Conservation (phyloP, 2,329 filamentous ascomycete genomes). For the Myotisia sp. region DNA sequence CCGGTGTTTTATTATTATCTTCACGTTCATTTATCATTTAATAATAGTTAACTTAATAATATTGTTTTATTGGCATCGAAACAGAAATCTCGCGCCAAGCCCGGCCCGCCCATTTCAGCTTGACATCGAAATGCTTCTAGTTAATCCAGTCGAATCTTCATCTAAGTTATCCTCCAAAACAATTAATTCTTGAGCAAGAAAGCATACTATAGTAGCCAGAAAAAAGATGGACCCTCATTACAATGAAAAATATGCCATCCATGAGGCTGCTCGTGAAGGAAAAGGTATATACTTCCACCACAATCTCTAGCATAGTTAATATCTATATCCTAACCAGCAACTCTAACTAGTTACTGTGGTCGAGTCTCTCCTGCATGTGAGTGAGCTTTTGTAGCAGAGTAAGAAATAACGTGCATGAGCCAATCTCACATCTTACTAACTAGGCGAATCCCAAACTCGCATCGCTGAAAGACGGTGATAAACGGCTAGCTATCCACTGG, state of each 20-base stretch:
- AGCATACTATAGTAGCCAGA: too few species aligned
- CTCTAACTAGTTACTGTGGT: constrained; percentile 45
- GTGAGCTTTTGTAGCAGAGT: constrained; percentile 17
- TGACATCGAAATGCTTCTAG: too few species aligned
- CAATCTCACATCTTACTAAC: constrained; percentile 5
- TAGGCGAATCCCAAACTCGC: constrained; percentile 70
- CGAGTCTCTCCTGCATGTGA: constrained; percentile 59
- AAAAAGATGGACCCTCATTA: constrained; percentile 27
- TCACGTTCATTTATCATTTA: too few species aligned
- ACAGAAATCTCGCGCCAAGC: too few species aligned
- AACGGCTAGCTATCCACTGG: constrained; percentile 87
- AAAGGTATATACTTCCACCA: constrained; percentile 44
- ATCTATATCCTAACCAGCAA: constrained; percentile 14
- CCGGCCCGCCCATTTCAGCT: too few species aligned
- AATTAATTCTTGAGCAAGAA: too few species aligned
- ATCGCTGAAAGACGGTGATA: constrained; percentile 63
- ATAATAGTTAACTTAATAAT: too few species aligned
- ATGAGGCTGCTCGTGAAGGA: constrained; percentile 74
- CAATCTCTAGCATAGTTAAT: background rate
- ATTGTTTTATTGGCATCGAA: too few species aligned
- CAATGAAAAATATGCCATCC: constrained; percentile 61
- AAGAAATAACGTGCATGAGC: background rate
- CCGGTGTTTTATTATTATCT: too few species aligned
- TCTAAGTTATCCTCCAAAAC: too few species aligned
- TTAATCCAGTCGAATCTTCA: too few species aligned